Conservation (phyloP, 495 filamentous ascomycete genomes). For the Trichoderma erinaceum region DNA sequence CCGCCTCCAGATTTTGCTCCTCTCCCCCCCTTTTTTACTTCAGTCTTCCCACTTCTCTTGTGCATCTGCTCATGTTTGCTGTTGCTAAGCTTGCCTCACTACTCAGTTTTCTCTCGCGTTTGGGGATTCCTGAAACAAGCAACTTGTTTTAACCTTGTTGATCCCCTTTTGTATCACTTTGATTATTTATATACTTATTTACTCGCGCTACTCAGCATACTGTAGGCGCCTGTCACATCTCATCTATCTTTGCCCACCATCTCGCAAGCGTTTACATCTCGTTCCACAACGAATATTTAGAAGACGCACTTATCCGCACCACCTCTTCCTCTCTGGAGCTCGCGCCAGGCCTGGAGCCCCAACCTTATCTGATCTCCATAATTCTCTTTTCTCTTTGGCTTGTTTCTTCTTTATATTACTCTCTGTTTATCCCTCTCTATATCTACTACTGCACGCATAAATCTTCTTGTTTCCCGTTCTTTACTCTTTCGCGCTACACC, state of each 20-base stretch:
- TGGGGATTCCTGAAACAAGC: conserved; percentile 4
- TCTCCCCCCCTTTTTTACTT: background rate
- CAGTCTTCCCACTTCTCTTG: background rate
- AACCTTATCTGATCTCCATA: conserved; percentile 15
- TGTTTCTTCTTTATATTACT: background rate
- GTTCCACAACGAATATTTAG: background rate
- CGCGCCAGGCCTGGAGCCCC: conserved; percentile 19
- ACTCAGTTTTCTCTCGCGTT: background rate
- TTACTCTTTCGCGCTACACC: background rate
- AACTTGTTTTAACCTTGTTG: conserved; percentile 11
- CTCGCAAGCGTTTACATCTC: background rate
- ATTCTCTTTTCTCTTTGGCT: background rate
- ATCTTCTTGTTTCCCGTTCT: background rate
- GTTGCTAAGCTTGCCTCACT: background rate
- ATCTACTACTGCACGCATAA: background rate
- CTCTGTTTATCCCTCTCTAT: no score
- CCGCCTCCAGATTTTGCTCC: background rate
- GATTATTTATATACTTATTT: background rate
- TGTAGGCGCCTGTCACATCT: background rate
- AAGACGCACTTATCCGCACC: background rate
- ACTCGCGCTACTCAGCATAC: background rate
- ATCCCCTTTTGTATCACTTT: conserved; percentile 10
- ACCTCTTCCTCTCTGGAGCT: background rate
- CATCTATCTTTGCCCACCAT: background rate
- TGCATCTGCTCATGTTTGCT: background rate